Evolutionary conservation across 768 basidiomycete species (phyloP).

Genomic region (Leccinum variicolor): DNA sequence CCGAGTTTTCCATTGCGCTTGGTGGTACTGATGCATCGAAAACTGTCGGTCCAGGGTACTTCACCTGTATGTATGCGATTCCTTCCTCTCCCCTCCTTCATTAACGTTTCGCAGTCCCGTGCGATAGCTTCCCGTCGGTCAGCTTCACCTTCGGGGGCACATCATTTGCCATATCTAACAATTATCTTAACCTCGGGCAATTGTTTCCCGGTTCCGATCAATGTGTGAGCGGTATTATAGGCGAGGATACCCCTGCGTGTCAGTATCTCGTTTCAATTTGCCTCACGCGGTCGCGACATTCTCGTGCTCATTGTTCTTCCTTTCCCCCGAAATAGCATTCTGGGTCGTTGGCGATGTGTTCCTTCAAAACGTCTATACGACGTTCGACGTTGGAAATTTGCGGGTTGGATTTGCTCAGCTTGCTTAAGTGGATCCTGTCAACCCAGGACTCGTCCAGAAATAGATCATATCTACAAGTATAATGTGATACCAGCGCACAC

Average conservation of each 20-base stretch:
- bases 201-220: not conserved
- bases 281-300: not conserved
- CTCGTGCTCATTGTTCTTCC: not conserved
- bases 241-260: not conserved
- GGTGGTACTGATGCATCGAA: slow-evolving; percentile 22
- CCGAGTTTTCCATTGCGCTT: slow-evolving; percentile 18
- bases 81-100: not conserved
- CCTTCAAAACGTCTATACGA: not conserved
- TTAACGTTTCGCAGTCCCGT: not conserved
- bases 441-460: not conserved
- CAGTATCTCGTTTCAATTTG: not conserved
- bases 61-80: slow-evolving; percentile 22
- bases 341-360: not conserved
- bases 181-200: not conserved
- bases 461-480: not conserved
- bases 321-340: not conserved
- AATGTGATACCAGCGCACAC: no score
- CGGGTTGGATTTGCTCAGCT: not conserved
- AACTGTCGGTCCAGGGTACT: slow-evolving; percentile 24
- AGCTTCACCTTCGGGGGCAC: not conserved
- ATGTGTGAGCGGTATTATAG: not conserved
- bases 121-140: not conserved
- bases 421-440: not conserved
- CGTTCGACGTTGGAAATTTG: not conserved
- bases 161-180: not conserved